Evolutionary conservation across 441 rosid genomes (phyloP).

Genomic region (Codiaeum variegatum): DNA sequence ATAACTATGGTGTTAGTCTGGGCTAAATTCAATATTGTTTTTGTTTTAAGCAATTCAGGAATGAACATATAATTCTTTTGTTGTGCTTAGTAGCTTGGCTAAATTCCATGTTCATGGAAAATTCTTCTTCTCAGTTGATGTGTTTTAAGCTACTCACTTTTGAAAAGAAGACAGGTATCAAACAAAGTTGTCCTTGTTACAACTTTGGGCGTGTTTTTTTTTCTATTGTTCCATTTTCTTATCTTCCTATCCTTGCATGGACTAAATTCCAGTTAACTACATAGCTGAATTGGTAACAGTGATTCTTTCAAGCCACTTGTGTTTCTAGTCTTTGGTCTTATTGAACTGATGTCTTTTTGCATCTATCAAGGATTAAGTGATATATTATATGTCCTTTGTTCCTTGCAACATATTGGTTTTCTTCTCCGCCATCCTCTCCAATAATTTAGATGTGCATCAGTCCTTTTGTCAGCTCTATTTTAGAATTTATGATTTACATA

Average conservation of each 20-base stretch:
- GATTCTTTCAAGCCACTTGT: not conserved
- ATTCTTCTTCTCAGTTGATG: not conserved
- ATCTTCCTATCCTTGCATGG: not conserved
- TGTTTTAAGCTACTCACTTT: not conserved
- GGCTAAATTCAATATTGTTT: not conserved
- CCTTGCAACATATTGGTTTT: constrained; percentile 2
- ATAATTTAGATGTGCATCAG: not conserved
- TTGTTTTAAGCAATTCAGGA: constrained; percentile 10
- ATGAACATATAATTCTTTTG: not conserved
- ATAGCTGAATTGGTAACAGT: not conserved
- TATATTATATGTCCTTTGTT: not conserved
- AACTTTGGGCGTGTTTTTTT: not conserved
- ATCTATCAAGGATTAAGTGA: not conserved
- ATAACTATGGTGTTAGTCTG: not conserved
- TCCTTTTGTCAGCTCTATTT: not conserved
- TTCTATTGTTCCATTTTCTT: not conserved
- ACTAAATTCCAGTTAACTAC: not conserved
- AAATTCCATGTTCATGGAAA: not conserved
- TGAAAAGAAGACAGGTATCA: not conserved
- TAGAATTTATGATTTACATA: not conserved
- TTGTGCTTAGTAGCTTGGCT: not conserved
- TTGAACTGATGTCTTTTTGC: not conserved
- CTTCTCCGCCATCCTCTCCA: not conserved
- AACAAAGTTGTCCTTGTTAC: not conserved
- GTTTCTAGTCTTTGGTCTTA: too few relatives aligned